A percentile compares a stretch with the other conserved stretches of the same genome.
phyloP scores from a whole-genome alignment of 805 yeast genomes.

The Maudiozyma bulderi region DNA sequence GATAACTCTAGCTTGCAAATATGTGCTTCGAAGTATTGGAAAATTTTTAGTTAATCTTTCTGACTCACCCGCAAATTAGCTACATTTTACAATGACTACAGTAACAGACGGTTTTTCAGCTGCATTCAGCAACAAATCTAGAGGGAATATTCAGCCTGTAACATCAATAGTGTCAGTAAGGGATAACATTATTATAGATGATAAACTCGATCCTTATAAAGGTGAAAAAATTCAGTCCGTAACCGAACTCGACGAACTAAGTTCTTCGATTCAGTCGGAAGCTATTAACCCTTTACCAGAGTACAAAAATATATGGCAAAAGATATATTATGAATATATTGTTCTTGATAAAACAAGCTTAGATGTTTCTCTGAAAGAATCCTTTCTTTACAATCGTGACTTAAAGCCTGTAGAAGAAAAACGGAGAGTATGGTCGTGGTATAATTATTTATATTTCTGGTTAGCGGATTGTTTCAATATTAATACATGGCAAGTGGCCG shows the following conservation, averaged over 20 bases:
- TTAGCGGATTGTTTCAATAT: slow-evolving; percentile 78
- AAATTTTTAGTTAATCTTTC: too few species aligned
- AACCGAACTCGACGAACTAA: background rate
- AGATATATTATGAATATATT: slow-evolving; percentile 5
- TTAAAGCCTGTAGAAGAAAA: slow-evolving; percentile 61
- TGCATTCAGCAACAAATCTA: slow-evolving; percentile 10
- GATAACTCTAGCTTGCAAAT: too few species aligned
- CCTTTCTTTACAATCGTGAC: slow-evolving; percentile 62
- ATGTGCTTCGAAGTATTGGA: too few species aligned
- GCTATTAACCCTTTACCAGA: background rate
- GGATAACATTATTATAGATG: background rate
- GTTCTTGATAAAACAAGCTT: slow-evolving; percentile 9
- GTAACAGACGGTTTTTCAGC: slow-evolving; percentile 11
- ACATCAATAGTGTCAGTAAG: slow-evolving; percentile 4
- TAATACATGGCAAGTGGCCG: slow-evolving; percentile 82
- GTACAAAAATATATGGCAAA: slow-evolving; percentile 3
- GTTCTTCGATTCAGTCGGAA: background rate
- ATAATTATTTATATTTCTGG: slow-evolving; percentile 71
- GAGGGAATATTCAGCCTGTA: background rate
- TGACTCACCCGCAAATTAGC: too few species aligned
- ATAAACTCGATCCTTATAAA: background rate
- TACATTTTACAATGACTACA: background rate
- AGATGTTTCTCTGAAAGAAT: slow-evolving; percentile 42
- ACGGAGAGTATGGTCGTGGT: slow-evolving; percentile 73
- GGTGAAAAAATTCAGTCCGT: background rate